phyloP scores from a whole-genome alignment of 352 stramenopile genomes.

The Globisporangium recalcitrans region DNA sequence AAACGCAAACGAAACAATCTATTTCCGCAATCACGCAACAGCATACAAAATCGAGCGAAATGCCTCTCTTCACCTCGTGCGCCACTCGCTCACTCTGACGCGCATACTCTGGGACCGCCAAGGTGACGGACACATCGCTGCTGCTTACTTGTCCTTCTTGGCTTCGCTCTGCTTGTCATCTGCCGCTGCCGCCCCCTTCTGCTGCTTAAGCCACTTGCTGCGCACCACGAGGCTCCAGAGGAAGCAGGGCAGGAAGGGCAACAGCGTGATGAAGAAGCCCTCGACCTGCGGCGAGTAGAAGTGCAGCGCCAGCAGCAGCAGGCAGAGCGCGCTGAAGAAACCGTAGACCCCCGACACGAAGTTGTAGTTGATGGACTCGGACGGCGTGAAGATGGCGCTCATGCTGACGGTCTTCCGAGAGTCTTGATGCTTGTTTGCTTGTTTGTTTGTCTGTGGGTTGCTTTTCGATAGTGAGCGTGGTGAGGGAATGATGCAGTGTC shows the following conservation, averaged over 20 bases:
- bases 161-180: conserved; percentile 15
- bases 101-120: not conserved
- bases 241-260: conserved; percentile 79
- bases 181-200: conserved; percentile 17
- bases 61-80: conserved; percentile 1
- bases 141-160: conserved; percentile 21
- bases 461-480: not conserved
- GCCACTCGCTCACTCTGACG: not conserved
- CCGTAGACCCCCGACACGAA: conserved; percentile 80
- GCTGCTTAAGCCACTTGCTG: conserved; percentile 54
- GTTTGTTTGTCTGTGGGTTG: conserved; percentile 4
- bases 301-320: conserved; percentile 55
- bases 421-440: not conserved
- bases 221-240: conserved; percentile 81
- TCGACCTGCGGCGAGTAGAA: conserved; percentile 62
- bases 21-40: conserved; percentile 4
- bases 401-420: not conserved
- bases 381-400: conserved; percentile 53
- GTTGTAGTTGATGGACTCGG: conserved; percentile 86
- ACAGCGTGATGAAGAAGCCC: conserved; percentile 81
- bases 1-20: conserved; percentile 1
- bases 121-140: not conserved
- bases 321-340: conserved; percentile 53
- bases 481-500: not conserved
- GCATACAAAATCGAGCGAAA: not conserved